Evolutionary conservation across 1,139 yeast species (phyloP).

Genomic region (Protomyces inundatus): DNA sequence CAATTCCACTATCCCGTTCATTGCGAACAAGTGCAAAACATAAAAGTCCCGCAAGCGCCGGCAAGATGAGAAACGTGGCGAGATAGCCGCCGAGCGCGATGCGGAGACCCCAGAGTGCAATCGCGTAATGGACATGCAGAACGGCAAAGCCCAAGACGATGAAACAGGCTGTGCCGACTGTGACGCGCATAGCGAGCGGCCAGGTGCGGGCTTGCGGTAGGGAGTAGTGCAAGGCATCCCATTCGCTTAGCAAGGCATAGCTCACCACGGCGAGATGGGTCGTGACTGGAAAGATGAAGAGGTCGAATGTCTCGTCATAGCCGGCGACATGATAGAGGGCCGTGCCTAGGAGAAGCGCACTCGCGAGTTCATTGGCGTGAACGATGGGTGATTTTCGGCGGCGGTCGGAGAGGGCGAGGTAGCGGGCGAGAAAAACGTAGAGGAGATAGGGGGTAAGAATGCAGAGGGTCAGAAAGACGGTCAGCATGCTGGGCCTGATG

Average conservation of each 20-base stretch:
- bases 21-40: not conserved
- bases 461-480: constrained; percentile 1
- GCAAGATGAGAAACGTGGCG: constrained; percentile 8
- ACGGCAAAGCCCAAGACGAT: not conserved
- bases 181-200: constrained; percentile 14
- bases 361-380: constrained; percentile 9
- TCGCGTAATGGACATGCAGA: constrained; percentile 5
- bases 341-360: constrained; percentile 7
- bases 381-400: constrained; percentile 11
- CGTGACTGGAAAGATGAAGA: not conserved
- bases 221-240: not conserved
- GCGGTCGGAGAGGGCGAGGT: constrained; percentile 9
- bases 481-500: not conserved
- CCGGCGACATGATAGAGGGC: constrained; percentile 14
- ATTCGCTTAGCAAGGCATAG: not conserved
- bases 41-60: not conserved
- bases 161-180: not conserved
- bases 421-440: constrained; percentile 1
- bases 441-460: constrained; percentile 6
- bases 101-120: constrained; percentile 4
- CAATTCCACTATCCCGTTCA: constrained; percentile 2
- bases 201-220: not conserved
- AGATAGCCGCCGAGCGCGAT: constrained; percentile 8
- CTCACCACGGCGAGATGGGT: not conserved
- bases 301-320: constrained; percentile 6